Evolutionary conservation across 2,329 filamentous ascomycete species (phyloP).

Genomic region (Dactylellina leptospora): DNA sequence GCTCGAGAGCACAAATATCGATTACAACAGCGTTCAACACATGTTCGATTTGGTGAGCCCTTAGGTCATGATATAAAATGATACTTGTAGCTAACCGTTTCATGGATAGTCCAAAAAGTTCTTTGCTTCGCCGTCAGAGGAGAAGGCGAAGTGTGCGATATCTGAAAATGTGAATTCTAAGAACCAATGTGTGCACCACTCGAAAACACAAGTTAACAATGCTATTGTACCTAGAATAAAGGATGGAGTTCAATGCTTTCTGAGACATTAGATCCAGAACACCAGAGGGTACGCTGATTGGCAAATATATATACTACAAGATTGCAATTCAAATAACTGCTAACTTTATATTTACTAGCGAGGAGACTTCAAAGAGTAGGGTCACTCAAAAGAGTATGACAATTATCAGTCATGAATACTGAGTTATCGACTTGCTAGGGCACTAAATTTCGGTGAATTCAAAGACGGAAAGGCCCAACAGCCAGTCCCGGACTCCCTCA

Average conservation of each 20-base stretch:
- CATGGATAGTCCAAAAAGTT: constrained; percentile 71
- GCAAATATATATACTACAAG: neutral
- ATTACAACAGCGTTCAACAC: constrained; percentile 70
- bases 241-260: constrained; percentile 90
- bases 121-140: constrained; percentile 74
- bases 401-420: too few relatives aligned
- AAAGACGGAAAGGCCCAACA: constrained; percentile 74
- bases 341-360: constrained; percentile 63
- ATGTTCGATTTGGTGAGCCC: constrained; percentile 75
- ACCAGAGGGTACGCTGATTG: constrained; percentile 71
- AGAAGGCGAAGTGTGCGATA: constrained; percentile 80
- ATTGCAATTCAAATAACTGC: neutral
- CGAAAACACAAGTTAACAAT: neutral
- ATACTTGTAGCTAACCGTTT: neutral
- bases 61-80: neutral
- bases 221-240: constrained; percentile 71
- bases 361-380: constrained; percentile 89
- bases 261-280: constrained; percentile 85
- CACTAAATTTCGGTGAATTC: constrained; percentile 91
- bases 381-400: too few relatives aligned
- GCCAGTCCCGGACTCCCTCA: constrained; percentile 74
- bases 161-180: constrained; percentile 65
- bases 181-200: neutral
- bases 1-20: constrained; percentile 75
- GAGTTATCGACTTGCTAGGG: constrained; percentile 66